phyloP scores from a whole-genome alignment of 2,329 filamentous ascomycete species.

The Fusarium udum region DNA sequence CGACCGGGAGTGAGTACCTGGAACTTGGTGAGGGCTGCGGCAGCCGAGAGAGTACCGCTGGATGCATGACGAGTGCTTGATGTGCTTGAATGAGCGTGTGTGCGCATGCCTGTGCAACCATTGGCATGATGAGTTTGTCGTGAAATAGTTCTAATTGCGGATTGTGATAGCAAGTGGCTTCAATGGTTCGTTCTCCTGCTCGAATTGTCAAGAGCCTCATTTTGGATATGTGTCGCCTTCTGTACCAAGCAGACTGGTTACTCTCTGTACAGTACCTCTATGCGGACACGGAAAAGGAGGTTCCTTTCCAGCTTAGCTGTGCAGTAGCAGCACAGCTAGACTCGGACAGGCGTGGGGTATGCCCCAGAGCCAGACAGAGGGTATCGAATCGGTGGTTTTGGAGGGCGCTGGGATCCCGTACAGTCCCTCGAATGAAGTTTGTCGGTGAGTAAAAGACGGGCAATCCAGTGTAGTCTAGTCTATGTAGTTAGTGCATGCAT shows the following conservation, averaged over 20 bases:
- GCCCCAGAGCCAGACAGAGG: slow-evolving; percentile 35
- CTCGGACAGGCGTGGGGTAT: slow-evolving; percentile 24
- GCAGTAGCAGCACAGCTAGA: slow-evolving; percentile 17
- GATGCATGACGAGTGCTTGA: slow-evolving; percentile 23
- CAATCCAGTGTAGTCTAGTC: not conserved
- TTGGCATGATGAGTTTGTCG: slow-evolving; percentile 7
- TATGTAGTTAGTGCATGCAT: not conserved
- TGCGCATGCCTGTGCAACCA: not conserved
- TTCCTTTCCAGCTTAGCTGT: not conserved
- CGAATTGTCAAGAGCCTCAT: not conserved
- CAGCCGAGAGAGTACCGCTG: slow-evolving; percentile 32
- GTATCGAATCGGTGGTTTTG: slow-evolving; percentile 38
- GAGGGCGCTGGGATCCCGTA: not conserved
- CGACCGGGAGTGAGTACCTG: slow-evolving; percentile 22
- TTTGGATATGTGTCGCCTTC: not conserved
- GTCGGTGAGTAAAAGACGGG: slow-evolving; percentile 15
- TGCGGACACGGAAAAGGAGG: slow-evolving; percentile 1
- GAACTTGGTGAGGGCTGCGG: slow-evolving; percentile 24
- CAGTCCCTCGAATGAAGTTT: not conserved
- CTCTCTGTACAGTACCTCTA: not conserved
- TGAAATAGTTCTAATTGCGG: slow-evolving; percentile 11
- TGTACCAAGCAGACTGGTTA: not conserved
- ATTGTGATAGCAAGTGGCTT: slow-evolving; percentile 2
- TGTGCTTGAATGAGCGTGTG: not conserved
- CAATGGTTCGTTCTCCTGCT: slow-evolving; percentile 7